Evolutionary conservation across 257 asterid species (phyloP), one percentile per base, ranked within the genome.

Genomic region (Dorcoceras hygrometricum): DNA sequence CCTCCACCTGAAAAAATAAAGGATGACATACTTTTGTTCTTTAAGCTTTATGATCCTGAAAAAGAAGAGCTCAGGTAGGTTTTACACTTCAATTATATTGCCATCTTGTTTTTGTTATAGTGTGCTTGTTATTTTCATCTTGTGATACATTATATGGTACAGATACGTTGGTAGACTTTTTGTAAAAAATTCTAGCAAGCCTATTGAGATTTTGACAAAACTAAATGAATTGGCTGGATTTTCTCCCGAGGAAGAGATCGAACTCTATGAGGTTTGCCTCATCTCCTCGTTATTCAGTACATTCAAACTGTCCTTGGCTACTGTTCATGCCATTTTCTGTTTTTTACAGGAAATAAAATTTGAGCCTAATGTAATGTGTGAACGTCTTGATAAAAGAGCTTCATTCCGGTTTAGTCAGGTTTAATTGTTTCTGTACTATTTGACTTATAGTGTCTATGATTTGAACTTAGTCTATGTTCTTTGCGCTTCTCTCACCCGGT

Each of bases 281-380:
- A 59, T 43, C 34, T 57, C 57, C 32, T 24, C 61, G 29, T 57
- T 26, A 28, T 46, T 8, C 62, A 66, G 62, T 34, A n/a, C 39
- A 23, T 28, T 57, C 25, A n/a, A 32, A 66, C 6, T 73, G 20
- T 62, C 54, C 63, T 59, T 59, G 28, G 54, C 70, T 31, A 23
- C 28, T 29, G 31, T 51, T 66, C 3, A 18, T 51, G 19, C 62
- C 39, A 25, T 57, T 50, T 46, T 70, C 19, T 50, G 75, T 62
- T 63, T 60, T 59, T 67, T 67, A 36, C 81, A 94, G 97, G 99
- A 94, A 79, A 87, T 94, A 57, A 94, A 88, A 71, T 94, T 85
- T 80, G 99, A 90, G 82, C 96, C 99, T 28, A 62, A 80, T 74
- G 95, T 94, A 73, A 94, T 94, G 99, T 94, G 99, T 69, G 99